phyloP scores from a whole-genome alignment of 2,329 filamentous ascomycete species.

The Xenosphaeropsis pyriputrescens region DNA sequence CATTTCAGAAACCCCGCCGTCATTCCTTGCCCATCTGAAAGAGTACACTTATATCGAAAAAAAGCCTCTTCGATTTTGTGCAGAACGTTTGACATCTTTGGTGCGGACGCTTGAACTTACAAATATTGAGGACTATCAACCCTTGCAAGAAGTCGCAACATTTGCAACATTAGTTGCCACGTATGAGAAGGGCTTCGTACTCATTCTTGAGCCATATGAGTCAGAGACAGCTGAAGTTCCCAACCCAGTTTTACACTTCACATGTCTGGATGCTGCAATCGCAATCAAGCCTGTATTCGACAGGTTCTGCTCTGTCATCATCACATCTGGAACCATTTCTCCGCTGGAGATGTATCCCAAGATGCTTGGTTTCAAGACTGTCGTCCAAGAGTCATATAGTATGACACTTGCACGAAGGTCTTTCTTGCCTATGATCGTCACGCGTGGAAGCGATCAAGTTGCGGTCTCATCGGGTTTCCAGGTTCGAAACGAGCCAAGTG shows the following conservation, averaged over 20 bases:
- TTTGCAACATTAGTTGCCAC: conserved; percentile 94
- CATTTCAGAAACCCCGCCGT: conserved; percentile 91
- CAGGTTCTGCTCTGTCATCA: conserved; percentile 93
- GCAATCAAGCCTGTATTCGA: conserved; percentile 97
- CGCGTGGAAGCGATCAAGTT: conserved; percentile 84
- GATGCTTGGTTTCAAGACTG: conserved; percentile 86
- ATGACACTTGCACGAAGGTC: conserved; percentile 91
- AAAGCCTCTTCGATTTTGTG: conserved; percentile 88
- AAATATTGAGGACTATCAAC: conserved; percentile 96
- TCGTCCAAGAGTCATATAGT: conserved; percentile 91
- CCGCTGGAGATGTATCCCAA: conserved; percentile 98
- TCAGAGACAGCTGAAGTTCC: conserved; percentile 90
- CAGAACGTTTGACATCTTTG: conserved; percentile 84
- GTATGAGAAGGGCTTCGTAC: conserved; percentile 88
- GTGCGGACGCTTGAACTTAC: conserved; percentile 91
- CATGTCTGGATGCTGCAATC: conserved; percentile 91
- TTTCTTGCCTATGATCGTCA: conserved; percentile 98
- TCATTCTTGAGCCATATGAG: conserved; percentile 96
- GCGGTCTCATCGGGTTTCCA: conserved; percentile 89
- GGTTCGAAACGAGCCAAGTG: conserved; percentile 86
- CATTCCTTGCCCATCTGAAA: conserved; percentile 82
- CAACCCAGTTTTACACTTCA: conserved; percentile 94
- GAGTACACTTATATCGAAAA: conserved; percentile 97
- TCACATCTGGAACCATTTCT: conserved; percentile 94
- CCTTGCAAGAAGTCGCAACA: conserved; percentile 91